phyloP scores from a whole-genome alignment of 805 yeast genomes.

The Lipomyces japonicus region DNA sequence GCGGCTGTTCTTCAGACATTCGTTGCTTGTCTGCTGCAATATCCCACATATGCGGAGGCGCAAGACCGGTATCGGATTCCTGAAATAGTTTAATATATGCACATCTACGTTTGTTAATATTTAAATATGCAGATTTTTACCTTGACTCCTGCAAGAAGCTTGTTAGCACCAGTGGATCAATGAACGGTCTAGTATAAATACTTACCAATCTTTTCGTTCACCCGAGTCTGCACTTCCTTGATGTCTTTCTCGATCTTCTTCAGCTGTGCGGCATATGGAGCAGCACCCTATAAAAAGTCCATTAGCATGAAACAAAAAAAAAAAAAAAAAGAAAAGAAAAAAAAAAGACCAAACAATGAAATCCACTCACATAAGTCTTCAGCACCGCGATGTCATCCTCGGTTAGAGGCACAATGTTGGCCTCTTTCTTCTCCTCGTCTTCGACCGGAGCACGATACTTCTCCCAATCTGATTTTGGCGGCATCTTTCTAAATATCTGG shows the following conservation, averaged over 20 bases:
- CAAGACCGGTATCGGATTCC: slow-evolving; percentile 96
- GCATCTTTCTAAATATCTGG: slow-evolving; percentile 48
- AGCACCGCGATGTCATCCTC: slow-evolving; percentile 97
- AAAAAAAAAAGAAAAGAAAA: background rate
- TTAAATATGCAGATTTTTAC: background rate
- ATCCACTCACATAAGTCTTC: slow-evolving; percentile 64
- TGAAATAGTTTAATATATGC: slow-evolving; percentile 41
- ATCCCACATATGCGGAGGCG: slow-evolving; percentile 97
- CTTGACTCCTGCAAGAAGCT: slow-evolving; percentile 22
- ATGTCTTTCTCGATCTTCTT: slow-evolving; percentile 84
- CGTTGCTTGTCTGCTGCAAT: slow-evolving; percentile 93
- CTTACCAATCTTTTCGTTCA: slow-evolving; percentile 87
- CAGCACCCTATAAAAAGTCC: slow-evolving; percentile 58
- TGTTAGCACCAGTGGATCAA: background rate
- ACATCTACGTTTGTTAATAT: background rate
- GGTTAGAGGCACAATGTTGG: slow-evolving; percentile 76
- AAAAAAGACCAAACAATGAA: background rate
- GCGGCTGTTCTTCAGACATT: slow-evolving; percentile 88
- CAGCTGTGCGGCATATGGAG: slow-evolving; percentile 82
- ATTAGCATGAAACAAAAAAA: background rate
- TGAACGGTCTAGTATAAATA: background rate
- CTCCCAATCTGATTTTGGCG: slow-evolving; percentile 99
- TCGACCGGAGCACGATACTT: slow-evolving; percentile 88
- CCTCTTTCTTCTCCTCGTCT: slow-evolving; percentile 55
- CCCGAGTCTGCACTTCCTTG: slow-evolving; percentile 74